Base-by-base conservation (phyloP, 2,329 filamentous ascomycete species). In the Pezizomycotina sp. region DNA sequence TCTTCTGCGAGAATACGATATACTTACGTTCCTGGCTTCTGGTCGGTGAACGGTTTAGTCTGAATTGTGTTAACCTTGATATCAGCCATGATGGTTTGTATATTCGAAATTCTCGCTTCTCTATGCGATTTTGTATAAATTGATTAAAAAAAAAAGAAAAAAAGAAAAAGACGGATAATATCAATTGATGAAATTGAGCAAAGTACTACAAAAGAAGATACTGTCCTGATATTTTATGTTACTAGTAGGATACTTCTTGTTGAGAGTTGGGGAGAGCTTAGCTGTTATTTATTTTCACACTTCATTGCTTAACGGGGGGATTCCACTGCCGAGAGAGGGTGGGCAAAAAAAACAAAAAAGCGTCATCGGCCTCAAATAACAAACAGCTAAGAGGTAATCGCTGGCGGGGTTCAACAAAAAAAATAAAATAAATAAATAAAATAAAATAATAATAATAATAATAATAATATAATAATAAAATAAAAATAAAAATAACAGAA, bases 21-120 rank as follows among this genome's bases (percentile, higher is more conserved):
- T 47, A 83, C 86, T 62, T 74, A 93, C 86, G 86, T 95, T 71
- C 86, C 86, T 48, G 86, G 83, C 70, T 98, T 98, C 71, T 98
- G 89, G 69, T 95, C 89, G 48, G 35, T 36, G 36, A 47, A 50
- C 22, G 49, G 27, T 14, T 36, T 47, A 15, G 45, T 47, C 18
- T 39, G 33, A 8, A 48, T 31, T 6, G 36, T 47, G 13, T 31
- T 23, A 34, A 42, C 46, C 19, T 33, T 37, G 34, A 44, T 12
- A 29, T 31, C 41, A 36, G 47, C 40, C 27, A 36, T 43, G 37
- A 29, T 29, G 27, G 15, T 18, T 29, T 19, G 13, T n/a, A 10
- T n/a, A n/a, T 10, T 6, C n/a, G 27, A 18, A 15, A 8, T 19
- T 19, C n/a, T 14, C 20, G 27, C 27, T 18, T 16, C 27, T 29